Base-by-base conservation (phyloP, 768 basidiomycete genomes). In the Stropharia rugosoannulata region DNA sequence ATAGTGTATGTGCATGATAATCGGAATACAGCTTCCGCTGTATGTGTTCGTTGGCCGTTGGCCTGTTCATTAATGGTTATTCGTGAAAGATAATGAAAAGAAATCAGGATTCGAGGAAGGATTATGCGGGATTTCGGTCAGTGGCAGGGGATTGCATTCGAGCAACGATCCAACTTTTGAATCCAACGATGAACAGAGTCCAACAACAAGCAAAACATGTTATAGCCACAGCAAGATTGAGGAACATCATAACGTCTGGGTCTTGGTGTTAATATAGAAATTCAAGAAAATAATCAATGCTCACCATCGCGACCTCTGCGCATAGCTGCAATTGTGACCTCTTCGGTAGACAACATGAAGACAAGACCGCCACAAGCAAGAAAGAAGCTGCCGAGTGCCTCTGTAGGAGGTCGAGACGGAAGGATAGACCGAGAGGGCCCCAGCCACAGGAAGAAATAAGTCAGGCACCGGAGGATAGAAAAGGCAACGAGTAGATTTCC, bases 361-460 rank as follows among this genome's bases (percentile, higher is more conserved):
- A 86, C 80, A 55, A 98, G 68, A 9, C 96, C 96, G 44, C 95
- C 95, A 52, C 87, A 88, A 6, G 94, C 83, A 48, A 95, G 77
- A 73, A 89, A 90, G 72, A 98, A 91, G 56, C 90, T 83, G 13
- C 88, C 91, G 39, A 98, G 72, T 5, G 89, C 89, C 74, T 98
- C 96, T 0, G 95, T 95, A 0, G 95, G 96, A 5, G 96, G 96
- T 8, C 95, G 85, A 12, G 90, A 92, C 1, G 96, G 96, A 12
- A 93, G 80, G n/a, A 87, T 78, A 1, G 92, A 93, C 11, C 80
- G 79, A 6, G 93, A 89, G 11, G 95, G 95, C 27, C 80, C 78
- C 43, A 95, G 78, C 90, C 90, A 98, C 39, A 96, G 78, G 83
- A 98, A 94, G 74, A 95, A 92, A 68, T 98, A 98, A 1, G 95